Base-by-base conservation (phyloP, 345 rosid genomes). In the Noccaea caerulescens region DNA sequence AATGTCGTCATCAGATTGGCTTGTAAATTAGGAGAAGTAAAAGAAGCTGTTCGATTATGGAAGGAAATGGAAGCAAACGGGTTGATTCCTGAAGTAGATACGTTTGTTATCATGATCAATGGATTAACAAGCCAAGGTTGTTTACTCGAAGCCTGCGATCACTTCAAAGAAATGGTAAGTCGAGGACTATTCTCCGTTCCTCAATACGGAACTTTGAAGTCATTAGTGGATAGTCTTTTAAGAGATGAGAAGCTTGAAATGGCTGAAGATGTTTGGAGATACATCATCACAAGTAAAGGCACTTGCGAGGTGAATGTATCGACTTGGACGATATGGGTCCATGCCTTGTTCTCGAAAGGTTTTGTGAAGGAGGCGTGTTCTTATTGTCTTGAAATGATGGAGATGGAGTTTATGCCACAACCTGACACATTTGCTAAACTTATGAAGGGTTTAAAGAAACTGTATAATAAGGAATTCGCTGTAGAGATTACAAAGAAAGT, bases 261-360 rank as follows among this genome's bases (percentile, higher is more conserved):
- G 83, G 99, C 95, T 1, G 83, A 83, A 78, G 95, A 91, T 80
- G 72, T 88, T 37, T 94, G 97, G 99, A 77, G 78, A 74, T 84
- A 84, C 69, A 82, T 94, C 30, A 32, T 94, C 30, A 32, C 85
- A 6, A 80, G 80, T 32, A 86, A 91, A 80, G 89, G 89, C 42
- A 4, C 39, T 6, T 85, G 93, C 45, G 91, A 87, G 65, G 81
- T 89, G 55, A 94, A 85, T 72, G 84, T 81, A 71, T 77, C 68
- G 78, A 81, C 84, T 0, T 94, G 97, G 97, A 94, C 93, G 46
- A 89, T 94, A 51, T 94, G 99, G 97, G 86, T 94, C 66, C 99
- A 94, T 52, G 86, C 90, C 8, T 80, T 94, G 75, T 89, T 89
- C 82, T 81, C 95, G 18, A 89, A 78, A 57, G 90, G 95, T 53